Evolutionary conservation across 148 eudicot species (phyloP).

Genomic region (Arctostaphylos glauca): DNA sequence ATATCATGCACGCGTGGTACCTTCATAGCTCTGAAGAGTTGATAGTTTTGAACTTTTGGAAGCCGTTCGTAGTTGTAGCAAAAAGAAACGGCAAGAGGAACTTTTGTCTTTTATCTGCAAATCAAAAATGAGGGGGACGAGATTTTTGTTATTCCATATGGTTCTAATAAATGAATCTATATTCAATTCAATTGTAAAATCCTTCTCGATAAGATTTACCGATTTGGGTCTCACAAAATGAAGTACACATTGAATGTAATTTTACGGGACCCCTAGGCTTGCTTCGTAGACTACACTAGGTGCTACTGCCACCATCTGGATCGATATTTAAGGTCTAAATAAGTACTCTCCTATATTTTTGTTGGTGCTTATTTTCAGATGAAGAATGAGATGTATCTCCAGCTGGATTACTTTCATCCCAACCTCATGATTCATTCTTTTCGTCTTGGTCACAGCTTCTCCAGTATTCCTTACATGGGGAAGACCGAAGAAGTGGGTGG

Average conservation of each 20-base stretch:
- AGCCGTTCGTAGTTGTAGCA: neutral
- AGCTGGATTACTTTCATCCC: neutral
- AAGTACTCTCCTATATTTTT: neutral
- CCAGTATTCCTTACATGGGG: neutral
- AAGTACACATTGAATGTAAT: neutral
- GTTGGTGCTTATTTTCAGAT: neutral
- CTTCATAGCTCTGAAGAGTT: neutral
- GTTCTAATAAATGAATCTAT: neutral
- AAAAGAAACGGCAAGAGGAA: neutral
- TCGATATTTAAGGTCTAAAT: neutral
- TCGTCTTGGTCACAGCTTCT: neutral
- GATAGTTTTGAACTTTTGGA: neutral
- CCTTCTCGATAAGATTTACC: neutral
- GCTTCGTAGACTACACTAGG: neutral
- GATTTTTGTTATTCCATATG: neutral
- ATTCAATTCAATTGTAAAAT: neutral
- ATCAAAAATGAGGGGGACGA: neutral
- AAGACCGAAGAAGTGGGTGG: neutral
- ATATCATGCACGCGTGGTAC: neutral
- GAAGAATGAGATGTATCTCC: neutral
- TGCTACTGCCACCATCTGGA: neutral
- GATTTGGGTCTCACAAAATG: neutral
- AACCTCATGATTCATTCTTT: neutral
- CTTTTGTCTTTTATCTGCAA: neutral
- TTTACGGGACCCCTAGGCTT: neutral